Base-by-base conservation (phyloP, 2,329 filamentous ascomycete genomes). In the Aureobasidium sp. region DNA sequence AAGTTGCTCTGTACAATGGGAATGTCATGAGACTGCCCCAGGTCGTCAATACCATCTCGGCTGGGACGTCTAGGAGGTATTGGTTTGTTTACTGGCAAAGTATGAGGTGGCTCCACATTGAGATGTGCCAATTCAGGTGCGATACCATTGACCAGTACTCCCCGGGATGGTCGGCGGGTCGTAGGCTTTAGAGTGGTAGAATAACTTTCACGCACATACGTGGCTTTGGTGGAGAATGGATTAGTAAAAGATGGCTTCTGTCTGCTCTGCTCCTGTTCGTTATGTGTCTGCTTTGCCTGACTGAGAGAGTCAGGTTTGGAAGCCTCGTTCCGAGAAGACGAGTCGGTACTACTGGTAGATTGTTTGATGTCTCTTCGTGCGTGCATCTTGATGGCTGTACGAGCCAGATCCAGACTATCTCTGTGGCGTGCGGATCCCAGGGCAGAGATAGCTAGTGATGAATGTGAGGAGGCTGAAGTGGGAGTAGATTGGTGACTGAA, bases 401-500 rank as follows among this genome's bases (percentile, higher is more conserved):
- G 29, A 38, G 49, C 24, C 6, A 40, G 4, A 17, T 51, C 55
- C 16, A 54, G 40, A 38, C 48, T 51, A 34, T 51, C 48, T 34
- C 48, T 51, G 21, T 41, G 35, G 17, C 48, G 48, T 34, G 35
- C 24, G 24, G 48, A 51, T n/a, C 48, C 48, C 14, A 40, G 19
- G 24, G 25, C 37, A n/a, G 55, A 54, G 12, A 35, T 57, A 66
- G 84, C 67, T 3, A 80, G 78, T 3, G 86, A 84, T 14, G 85
- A 90, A 61, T 85, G 84, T 1, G 86, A 90, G 6, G 83, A 85
- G 58, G 86, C 83, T 8, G 86, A 90, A 4, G 85, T 89, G 6
- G 86, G 86, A 3, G 86, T 90, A 1, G 86, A 89, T 55, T 86
- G 85, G 57, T 86, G 78, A 63, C 86, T 90, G 67, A 88, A 90